Evolutionary conservation across 371 early-diverging fungal species (phyloP), one percentile per base, ranked within the genome.

Genomic region (Mucor mucedo): DNA sequence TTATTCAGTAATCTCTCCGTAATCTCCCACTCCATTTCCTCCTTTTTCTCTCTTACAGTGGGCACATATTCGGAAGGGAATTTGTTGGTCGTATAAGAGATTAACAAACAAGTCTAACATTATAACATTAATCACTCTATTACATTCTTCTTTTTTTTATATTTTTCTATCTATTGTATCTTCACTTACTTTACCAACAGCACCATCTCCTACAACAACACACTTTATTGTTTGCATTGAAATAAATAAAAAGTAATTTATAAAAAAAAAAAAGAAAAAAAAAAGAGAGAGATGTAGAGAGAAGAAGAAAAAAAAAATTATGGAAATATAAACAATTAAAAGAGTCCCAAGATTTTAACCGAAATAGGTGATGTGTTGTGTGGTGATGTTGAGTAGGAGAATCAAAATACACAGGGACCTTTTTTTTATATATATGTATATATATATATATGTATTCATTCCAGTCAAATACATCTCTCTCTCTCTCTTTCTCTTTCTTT

Each of bases 21-120:
- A 21, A 0, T 21, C 21, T 21, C n/a, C n/a, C n/a, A n/a, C n/a
- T n/a, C n/a, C n/a, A n/a, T n/a, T n/a, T 21, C 21, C 13, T 30
- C 9, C 28, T 30, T 30, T 28, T 13, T 50, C 27, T 13, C 16
- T 77, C 84, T 84, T 87, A 91, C 97, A 44, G 98, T 98, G 53
- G 98, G 98, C 39, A 98, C 97, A 72, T 98, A 98, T 86, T 97
- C 98, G 41, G 94, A 93, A 55, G 98, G 98, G 71, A 98, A 98
- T 84, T 97, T 95, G 89, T 97, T 97, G 42, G 97, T 98, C 47
- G 98, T 97, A 82, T 98, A 98, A 45, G 96, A 96, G 65, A 98
- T 98, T 66, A 98, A 87, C 13, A 98, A 89, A 77, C 98, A 98
- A 41, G 97, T 97, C 91, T 91, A 84, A 29, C n/a, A n/a, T 49